These are phyloP conservation scores for Perilla frutescens DNA, from an alignment of 257 asterid species.

Conservation along the genomic window DNA sequence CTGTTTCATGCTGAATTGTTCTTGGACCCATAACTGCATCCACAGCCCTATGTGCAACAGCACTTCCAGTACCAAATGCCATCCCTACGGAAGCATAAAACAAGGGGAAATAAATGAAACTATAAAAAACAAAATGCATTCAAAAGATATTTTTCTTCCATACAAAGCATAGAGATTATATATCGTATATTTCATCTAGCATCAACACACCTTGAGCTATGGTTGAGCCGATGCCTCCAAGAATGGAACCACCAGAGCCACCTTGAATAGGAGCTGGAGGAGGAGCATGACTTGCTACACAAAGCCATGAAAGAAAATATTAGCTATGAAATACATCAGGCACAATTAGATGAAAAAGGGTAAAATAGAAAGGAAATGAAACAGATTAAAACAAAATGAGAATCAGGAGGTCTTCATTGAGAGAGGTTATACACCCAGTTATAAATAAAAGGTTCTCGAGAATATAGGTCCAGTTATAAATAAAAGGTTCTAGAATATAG, in stretches of 20 bases:
- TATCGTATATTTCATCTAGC: neutral
- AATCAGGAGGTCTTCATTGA: neutral
- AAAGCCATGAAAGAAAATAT: neutral
- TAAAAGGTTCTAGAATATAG: neutral
- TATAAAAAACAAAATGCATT: neutral
- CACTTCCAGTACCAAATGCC: slow-evolving; percentile 95
- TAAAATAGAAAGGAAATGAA: neutral
- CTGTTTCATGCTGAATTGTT: slow-evolving; percentile 80
- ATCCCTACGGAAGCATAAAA: slow-evolving; percentile 49
- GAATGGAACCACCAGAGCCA: slow-evolving; percentile 70
- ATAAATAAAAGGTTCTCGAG: no score
- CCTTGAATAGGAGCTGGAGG: slow-evolving; percentile 78
- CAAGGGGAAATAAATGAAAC: neutral
- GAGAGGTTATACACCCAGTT: neutral
- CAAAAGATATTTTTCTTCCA: neutral
- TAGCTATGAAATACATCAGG: no score
- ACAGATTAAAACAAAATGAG: neutral
- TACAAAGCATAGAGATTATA: neutral
- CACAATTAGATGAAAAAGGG: neutral
- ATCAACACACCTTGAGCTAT: slow-evolving; percentile 68
- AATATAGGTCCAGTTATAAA: neutral
- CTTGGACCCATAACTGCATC: slow-evolving; percentile 91
- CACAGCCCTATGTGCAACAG: slow-evolving; percentile 88
- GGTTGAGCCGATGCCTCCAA: slow-evolving; percentile 69
- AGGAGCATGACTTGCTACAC: slow-evolving; percentile 68